Conservation (phyloP, 2,329 filamentous ascomycete genomes). For the Annulohypoxylon truncatum region DNA sequence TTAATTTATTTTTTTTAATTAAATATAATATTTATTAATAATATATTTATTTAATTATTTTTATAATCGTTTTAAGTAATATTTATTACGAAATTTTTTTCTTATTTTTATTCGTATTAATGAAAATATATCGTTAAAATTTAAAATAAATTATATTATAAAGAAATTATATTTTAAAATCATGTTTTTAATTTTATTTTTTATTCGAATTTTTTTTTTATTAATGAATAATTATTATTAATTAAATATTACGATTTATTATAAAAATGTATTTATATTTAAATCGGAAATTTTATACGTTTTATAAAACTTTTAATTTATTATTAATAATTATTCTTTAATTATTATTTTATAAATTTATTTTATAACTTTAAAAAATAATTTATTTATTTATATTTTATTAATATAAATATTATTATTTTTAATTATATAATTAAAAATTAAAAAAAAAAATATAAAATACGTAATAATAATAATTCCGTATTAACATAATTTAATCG, state of each 20-base stretch:
- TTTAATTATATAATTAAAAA: not conserved
- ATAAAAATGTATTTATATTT: not conserved
- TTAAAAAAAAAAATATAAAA: not conserved
- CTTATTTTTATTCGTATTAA: not conserved
- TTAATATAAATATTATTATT: conserved; percentile 3
- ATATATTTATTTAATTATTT: not conserved
- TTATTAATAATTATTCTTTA: not conserved
- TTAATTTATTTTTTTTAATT: not conserved
- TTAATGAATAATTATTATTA: not conserved
- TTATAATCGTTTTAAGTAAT: not conserved
- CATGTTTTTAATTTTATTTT: not conserved
- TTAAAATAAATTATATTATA: not conserved
- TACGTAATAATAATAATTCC: not conserved
- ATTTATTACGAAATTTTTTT: not conserved
- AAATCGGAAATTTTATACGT: not conserved
- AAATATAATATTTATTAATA: not conserved
- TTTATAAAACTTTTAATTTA: not conserved
- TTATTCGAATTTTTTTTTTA: not conserved
- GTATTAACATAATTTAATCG: not conserved
- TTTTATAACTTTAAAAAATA: not conserved
- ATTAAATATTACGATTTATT: not conserved
- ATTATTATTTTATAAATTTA: not conserved
- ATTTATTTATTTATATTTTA: not conserved
- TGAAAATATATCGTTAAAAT: not conserved
- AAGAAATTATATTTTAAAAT: not conserved